These are phyloP conservation scores for Zangia roseola DNA, from an alignment of 768 basidiomycete genomes.

Conservation along the genomic window DNA sequence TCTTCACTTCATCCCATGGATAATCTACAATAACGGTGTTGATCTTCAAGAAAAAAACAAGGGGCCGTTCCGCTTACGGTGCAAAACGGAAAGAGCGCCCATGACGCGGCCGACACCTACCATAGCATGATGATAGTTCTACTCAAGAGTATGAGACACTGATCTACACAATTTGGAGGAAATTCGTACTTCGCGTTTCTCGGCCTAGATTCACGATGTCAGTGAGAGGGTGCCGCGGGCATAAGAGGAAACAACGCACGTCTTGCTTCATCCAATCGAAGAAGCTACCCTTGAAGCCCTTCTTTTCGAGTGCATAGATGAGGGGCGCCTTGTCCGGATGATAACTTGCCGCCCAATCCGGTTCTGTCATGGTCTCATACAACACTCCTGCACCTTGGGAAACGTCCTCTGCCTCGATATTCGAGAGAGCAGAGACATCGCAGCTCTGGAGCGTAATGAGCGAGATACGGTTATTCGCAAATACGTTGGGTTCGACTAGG, in stretches of 20 bases:
- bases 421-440: constrained; percentile 6
- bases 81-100: constrained; percentile 23
- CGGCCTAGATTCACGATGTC: constrained; percentile 5
- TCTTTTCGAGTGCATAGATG: no score
- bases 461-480: no score
- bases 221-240: not conserved
- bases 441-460: constrained; percentile 20
- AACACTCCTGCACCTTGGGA: constrained; percentile 14
- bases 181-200: constrained; percentile 14
- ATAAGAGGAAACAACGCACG: constrained; percentile 8
- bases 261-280: constrained; percentile 25
- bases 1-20: no score
- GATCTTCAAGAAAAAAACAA: not conserved
- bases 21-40: constrained; percentile 6
- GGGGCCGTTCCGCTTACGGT: constrained; percentile 16
- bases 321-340: constrained; percentile 23
- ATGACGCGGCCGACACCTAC: constrained; percentile 19
- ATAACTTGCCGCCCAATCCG: constrained; percentile 22
- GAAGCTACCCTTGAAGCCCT: constrained; percentile 13
- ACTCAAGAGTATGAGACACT: not conserved
- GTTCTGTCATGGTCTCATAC: constrained; percentile 26
- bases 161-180: not conserved
- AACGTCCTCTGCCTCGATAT: constrained; percentile 9
- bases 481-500: constrained; percentile 31
- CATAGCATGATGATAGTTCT: constrained; percentile 28